These are phyloP conservation scores for Neofusicoccum laricinum DNA, from an alignment of 2,329 filamentous ascomycete genomes.

Conservation along the genomic window DNA sequence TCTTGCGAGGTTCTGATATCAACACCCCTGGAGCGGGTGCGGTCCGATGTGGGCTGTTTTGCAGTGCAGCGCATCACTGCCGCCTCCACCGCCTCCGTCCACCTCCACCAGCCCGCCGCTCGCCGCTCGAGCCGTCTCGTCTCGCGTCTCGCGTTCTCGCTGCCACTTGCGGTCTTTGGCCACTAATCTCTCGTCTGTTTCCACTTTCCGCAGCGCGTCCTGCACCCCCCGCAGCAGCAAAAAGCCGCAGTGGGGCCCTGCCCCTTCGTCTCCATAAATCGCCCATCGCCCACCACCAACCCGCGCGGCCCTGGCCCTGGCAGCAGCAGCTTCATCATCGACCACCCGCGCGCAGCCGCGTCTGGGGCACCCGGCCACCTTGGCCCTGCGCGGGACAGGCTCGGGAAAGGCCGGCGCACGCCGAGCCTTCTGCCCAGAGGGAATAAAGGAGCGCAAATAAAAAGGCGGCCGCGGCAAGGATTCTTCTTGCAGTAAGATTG, in stretches of 20 bases:
- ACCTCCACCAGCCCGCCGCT: background rate
- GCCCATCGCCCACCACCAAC: background rate
- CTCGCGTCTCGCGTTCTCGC: too few relatives aligned
- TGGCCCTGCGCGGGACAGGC: background rate
- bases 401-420: constrained; percentile 10
- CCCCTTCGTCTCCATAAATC: background rate
- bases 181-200: background rate
- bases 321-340: too few relatives aligned
- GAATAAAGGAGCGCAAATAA: background rate
- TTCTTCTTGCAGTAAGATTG: constrained; percentile 1
- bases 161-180: too few relatives aligned
- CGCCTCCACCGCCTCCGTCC: background rate
- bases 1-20: constrained; percentile 7
- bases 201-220: background rate
- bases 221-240: constrained; percentile 4
- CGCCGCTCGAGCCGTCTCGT: background rate
- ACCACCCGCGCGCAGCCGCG: constrained; percentile 4
- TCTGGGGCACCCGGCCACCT: background rate
- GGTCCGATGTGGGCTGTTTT: background rate
- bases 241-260: constrained; percentile 4
- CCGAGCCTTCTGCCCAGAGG: background rate
- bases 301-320: too few relatives aligned
- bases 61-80: background rate
- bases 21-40: background rate
- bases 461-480: background rate